Conservation (phyloP, 2,329 filamentous ascomycete species). For the Penicillium sp. region DNA sequence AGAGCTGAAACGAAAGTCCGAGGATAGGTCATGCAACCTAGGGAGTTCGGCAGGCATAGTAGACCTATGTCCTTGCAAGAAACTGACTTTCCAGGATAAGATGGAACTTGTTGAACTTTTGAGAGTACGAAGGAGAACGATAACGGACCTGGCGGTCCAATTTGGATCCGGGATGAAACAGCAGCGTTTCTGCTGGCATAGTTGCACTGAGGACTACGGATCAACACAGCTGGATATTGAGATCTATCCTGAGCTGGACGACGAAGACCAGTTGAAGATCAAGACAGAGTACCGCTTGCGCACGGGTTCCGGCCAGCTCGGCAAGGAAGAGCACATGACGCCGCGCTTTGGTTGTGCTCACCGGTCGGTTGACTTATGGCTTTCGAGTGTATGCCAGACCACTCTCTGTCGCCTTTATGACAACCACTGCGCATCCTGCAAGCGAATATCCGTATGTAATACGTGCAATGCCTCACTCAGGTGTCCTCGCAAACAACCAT, state of each 20-base stretch:
- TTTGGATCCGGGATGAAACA: no score
- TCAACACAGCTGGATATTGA: slow-evolving; percentile 28
- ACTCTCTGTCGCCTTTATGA: slow-evolving; percentile 30
- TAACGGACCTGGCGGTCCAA: no score
- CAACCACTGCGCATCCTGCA: slow-evolving; percentile 28
- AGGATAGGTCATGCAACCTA: slow-evolving; percentile 28
- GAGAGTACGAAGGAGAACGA: no score
- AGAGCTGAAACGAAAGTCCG: slow-evolving; percentile 29
- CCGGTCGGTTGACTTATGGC: slow-evolving; percentile 33
- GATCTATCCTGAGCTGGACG: no score
- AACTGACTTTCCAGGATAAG: slow-evolving; percentile 34
- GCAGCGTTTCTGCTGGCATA: slow-evolving; percentile 33
- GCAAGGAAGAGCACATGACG: slow-evolving; percentile 33
- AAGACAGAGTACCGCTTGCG: no score
- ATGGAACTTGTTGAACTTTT: slow-evolving; percentile 28
- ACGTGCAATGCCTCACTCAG: slow-evolving; percentile 28
- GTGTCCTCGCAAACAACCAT: slow-evolving; percentile 30
- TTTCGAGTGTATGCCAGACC: slow-evolving; percentile 33
- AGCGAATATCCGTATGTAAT: slow-evolving; percentile 31
- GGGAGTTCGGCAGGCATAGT: slow-evolving; percentile 32
- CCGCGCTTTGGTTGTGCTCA: slow-evolving; percentile 36
- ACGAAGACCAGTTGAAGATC: slow-evolving; percentile 32
- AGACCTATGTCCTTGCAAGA: slow-evolving; percentile 35
- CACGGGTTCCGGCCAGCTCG: slow-evolving; percentile 30
- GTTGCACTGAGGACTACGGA: slow-evolving; percentile 30